These are phyloP conservation scores for Calocera viscosa DNA, from an alignment of 768 basidiomycete species.

Conservation along the genomic window DNA sequence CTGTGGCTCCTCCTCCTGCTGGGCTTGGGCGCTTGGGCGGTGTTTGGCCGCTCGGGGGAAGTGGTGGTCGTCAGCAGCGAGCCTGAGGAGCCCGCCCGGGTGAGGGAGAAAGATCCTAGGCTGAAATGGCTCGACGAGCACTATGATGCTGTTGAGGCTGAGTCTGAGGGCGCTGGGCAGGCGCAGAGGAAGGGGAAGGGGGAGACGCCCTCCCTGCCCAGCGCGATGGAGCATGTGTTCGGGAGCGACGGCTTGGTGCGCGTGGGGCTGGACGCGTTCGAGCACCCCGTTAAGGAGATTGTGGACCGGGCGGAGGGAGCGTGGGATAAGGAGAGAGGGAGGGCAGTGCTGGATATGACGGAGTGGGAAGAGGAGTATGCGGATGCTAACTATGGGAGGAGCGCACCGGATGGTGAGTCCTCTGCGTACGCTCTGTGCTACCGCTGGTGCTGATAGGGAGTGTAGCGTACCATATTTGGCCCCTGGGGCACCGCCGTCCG, in stretches of 20 bases:
- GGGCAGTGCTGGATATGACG: background rate
- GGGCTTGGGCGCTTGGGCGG: background rate
- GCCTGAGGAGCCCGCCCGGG: background rate
- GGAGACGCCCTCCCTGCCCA: background rate
- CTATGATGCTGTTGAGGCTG: background rate
- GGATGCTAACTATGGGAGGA: background rate
- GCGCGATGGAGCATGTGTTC: background rate
- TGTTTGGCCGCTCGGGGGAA: background rate
- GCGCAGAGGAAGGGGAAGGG: background rate
- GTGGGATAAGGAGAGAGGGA: background rate
- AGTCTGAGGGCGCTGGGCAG: background rate
- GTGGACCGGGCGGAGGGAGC: background rate
- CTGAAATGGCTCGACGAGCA: constrained; percentile 4
- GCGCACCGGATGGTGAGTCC: background rate
- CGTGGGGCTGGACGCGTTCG: background rate
- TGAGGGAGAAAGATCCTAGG: background rate
- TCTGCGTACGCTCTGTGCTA: background rate
- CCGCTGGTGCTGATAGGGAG: background rate
- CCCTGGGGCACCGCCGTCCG: background rate
- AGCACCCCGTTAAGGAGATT: background rate
- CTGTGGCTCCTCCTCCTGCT: background rate
- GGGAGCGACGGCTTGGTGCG: background rate
- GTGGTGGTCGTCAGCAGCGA: background rate
- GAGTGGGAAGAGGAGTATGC: constrained; percentile 3
- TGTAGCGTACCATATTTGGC: background rate